Conservation (phyloP, 2,329 filamentous ascomycete genomes). For the Venturia pyrina region DNA sequence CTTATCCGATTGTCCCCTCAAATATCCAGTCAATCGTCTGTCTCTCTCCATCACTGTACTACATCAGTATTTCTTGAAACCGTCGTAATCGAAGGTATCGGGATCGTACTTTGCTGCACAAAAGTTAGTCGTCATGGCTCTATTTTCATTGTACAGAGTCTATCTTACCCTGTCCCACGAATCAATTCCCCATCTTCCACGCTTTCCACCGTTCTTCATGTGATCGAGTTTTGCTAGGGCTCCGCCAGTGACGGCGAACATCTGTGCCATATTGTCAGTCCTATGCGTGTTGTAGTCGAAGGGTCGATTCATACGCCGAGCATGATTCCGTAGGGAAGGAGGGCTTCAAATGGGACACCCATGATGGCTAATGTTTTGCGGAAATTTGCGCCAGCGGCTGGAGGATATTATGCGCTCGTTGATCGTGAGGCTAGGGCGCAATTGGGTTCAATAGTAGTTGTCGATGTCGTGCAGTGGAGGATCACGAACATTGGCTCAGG, state of each 20-base stretch:
- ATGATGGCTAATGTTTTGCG: slow-evolving; percentile 30
- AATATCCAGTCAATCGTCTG: slow-evolving; percentile 49
- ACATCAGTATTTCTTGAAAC: slow-evolving; percentile 6
- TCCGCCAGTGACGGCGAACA: slow-evolving; percentile 50
- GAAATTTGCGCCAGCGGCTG: not conserved
- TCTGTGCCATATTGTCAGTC: slow-evolving; percentile 30
- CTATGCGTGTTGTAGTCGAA: not conserved
- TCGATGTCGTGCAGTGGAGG: not conserved
- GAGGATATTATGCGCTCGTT: not conserved
- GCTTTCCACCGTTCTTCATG: slow-evolving; percentile 55
- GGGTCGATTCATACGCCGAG: slow-evolving; percentile 40
- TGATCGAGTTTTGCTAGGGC: slow-evolving; percentile 48
- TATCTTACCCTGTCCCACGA: slow-evolving; percentile 53
- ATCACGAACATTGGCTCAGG: not conserved
- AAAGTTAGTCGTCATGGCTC: slow-evolving; percentile 29
- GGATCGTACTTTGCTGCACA: slow-evolving; percentile 43
- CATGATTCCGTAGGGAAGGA: slow-evolving; percentile 55
- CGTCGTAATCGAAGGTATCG: not conserved
- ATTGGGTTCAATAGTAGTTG: not conserved
- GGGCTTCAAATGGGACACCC: slow-evolving; percentile 58
- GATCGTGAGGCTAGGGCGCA: not conserved
- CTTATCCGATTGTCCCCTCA: slow-evolving; percentile 52
- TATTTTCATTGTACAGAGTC: not conserved
- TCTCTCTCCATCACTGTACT: slow-evolving; percentile 58
- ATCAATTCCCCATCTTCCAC: slow-evolving; percentile 48